These are phyloP conservation scores for Calonectria honghensis DNA, from an alignment of 2,329 filamentous ascomycete species.

Conservation along the genomic window DNA sequence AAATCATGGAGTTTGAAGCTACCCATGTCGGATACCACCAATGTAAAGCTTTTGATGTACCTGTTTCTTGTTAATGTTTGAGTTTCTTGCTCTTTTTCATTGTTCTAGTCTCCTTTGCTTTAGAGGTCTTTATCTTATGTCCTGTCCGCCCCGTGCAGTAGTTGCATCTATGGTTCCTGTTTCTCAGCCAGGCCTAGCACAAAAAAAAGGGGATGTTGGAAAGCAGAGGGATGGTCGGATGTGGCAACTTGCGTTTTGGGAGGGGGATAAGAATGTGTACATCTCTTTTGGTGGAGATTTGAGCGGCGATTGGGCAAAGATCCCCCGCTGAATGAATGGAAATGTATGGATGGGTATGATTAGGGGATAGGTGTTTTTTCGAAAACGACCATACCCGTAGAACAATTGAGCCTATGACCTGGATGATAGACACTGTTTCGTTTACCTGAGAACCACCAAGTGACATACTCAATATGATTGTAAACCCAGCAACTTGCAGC, in stretches of 20 bases:
- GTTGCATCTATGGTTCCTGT: conserved; percentile 26
- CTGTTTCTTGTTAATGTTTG: conserved; percentile 33
- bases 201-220: neutral
- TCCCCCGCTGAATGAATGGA: conserved; percentile 6
- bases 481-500: too few species aligned
- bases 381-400: conserved; percentile 1
- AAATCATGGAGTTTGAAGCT: conserved; percentile 42
- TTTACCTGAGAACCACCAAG: neutral
- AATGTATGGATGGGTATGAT: conserved; percentile 1
- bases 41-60: conserved; percentile 45
- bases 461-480: too few species aligned
- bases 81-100: conserved; percentile 31
- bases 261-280: neutral
- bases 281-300: conserved; percentile 9
- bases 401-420: conserved; percentile 17
- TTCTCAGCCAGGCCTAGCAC: neutral
- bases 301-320: neutral
- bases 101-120: conserved; percentile 29
- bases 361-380: neutral
- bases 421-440: neutral
- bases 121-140: conserved; percentile 33
- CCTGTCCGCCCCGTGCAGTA: conserved; percentile 22
- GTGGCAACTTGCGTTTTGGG: neutral
- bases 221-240: neutral
- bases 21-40: conserved; percentile 55